Evolutionary conservation across 768 basidiomycete species (phyloP).

Genomic region (Pulveroboletus sp.): DNA sequence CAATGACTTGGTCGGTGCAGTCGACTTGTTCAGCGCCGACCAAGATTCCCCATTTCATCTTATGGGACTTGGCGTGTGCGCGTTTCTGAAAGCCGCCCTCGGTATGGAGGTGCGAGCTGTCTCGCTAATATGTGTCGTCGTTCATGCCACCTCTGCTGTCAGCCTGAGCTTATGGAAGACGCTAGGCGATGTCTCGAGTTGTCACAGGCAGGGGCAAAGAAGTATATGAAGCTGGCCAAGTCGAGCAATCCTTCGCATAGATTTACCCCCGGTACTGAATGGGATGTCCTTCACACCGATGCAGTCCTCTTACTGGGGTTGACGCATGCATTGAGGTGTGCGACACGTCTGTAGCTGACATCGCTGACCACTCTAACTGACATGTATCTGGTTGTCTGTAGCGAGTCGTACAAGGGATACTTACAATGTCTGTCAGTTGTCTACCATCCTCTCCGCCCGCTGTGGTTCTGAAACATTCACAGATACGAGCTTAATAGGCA

Average conservation of each 20-base stretch:
- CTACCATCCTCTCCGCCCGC: not conserved
- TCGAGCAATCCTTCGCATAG: constrained; percentile 30
- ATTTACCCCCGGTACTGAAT: constrained; percentile 65
- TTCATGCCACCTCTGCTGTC: not conserved
- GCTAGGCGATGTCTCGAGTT: constrained; percentile 51
- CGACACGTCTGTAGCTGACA: not conserved
- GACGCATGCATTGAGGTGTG: constrained; percentile 64
- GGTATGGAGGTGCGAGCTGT: constrained; percentile 62
- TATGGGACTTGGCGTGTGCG: constrained; percentile 65
- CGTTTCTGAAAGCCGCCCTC: constrained; percentile 72
- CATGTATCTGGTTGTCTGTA: constrained; percentile 19
- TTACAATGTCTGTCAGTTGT: constrained; percentile 64
- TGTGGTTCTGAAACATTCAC: constrained; percentile 10
- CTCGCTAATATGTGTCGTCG: not conserved
- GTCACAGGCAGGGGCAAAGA: constrained; percentile 60
- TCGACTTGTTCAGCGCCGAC: constrained; percentile 38
- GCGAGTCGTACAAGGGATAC: constrained; percentile 76
- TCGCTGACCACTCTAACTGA: constrained; percentile 3
- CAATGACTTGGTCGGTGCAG: constrained; percentile 57
- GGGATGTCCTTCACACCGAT: constrained; percentile 73
- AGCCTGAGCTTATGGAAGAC: constrained; percentile 61
- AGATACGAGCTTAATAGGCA: constrained; percentile 54
- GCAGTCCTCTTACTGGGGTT: constrained; percentile 65
- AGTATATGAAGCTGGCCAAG: constrained; percentile 39
- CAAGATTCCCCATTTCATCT: constrained; percentile 65